phyloP scores from a whole-genome alignment of 352 stramenopile species.

The Blastocystis sp. region DNA sequence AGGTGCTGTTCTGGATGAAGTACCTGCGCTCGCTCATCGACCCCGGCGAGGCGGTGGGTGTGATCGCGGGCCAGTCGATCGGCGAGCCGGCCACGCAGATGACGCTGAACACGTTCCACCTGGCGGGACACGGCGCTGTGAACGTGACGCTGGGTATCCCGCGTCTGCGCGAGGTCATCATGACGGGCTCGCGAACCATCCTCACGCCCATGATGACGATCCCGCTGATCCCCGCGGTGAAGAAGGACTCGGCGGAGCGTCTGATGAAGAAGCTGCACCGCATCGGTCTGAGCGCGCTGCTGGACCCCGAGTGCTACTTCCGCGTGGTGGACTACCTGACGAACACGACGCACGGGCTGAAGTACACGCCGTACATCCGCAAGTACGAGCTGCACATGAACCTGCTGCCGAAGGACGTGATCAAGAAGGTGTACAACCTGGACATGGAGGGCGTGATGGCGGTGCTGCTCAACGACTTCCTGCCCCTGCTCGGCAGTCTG shows the following conservation, averaged over 20 bases:
- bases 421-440: conserved; percentile 92
- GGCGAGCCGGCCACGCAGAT: conserved; percentile 99
- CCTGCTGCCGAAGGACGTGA: conserved; percentile 90
- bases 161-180: conserved; percentile 99
- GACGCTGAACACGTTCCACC: conserved; percentile 99
- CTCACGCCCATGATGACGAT: conserved; percentile 98
- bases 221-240: conserved; percentile 82
- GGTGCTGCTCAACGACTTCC: conserved; percentile 80
- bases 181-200: conserved; percentile 96
- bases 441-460: conserved; percentile 88
- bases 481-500: conserved; percentile 10
- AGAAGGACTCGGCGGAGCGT: conserved; percentile 78
- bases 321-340: conserved; percentile 66
- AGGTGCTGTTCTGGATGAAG: conserved; percentile 95
- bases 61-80: conserved; percentile 96
- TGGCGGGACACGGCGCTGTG: conserved; percentile 95
- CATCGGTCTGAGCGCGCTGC: conserved; percentile 55
- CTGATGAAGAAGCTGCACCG: conserved; percentile 84
- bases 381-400: conserved; percentile 94
- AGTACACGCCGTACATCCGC: conserved; percentile 85
- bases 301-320: conserved; percentile 72
- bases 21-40: conserved; percentile 92
- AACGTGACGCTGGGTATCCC: conserved; percentile 96
- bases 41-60: conserved; percentile 96
- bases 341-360: conserved; percentile 55